Conservation (phyloP, 345 rosid species). For the Salix arbutifolia region DNA sequence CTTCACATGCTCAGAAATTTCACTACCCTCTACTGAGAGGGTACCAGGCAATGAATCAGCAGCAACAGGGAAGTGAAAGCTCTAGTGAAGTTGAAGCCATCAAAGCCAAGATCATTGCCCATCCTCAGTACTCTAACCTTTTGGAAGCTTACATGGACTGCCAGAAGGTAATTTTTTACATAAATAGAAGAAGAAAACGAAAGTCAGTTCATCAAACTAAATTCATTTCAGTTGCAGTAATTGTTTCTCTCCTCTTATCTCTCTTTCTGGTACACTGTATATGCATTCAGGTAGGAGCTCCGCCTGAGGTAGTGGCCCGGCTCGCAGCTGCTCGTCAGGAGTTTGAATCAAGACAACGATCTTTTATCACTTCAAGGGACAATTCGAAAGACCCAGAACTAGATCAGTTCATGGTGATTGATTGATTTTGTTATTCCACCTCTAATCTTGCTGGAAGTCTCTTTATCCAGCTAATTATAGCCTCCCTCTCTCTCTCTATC, state of each 20-base stretch:
- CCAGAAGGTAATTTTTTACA: constrained; percentile 80
- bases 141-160: constrained; percentile 94
- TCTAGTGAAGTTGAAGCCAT: constrained; percentile 60
- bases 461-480: not conserved
- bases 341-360: constrained; percentile 66
- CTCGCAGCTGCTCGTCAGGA: constrained; percentile 70
- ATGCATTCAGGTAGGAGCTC: constrained; percentile 74
- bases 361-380: constrained; percentile 35
- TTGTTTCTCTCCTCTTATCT: not conserved
- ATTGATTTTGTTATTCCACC: not conserved
- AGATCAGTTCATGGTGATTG: constrained; percentile 92
- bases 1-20: constrained; percentile 44
- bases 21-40: constrained; percentile 62
- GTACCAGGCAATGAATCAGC: constrained; percentile 32
- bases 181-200: not conserved
- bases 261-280: not conserved
- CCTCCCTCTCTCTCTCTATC: too few species aligned
- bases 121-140: constrained; percentile 84
- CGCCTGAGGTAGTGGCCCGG: constrained; percentile 74
- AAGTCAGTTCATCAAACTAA: not conserved
- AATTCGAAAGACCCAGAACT: constrained; percentile 79
- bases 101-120: constrained; percentile 90
- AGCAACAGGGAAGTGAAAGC: constrained; percentile 45
- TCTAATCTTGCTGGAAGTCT: not conserved
- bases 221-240: not conserved